Percentiles rank a stretch among this genome's conserved stretches.
Evolutionary conservation across 305 asterid genomes (phyloP).

Genomic region (Galium porrigens): DNA sequence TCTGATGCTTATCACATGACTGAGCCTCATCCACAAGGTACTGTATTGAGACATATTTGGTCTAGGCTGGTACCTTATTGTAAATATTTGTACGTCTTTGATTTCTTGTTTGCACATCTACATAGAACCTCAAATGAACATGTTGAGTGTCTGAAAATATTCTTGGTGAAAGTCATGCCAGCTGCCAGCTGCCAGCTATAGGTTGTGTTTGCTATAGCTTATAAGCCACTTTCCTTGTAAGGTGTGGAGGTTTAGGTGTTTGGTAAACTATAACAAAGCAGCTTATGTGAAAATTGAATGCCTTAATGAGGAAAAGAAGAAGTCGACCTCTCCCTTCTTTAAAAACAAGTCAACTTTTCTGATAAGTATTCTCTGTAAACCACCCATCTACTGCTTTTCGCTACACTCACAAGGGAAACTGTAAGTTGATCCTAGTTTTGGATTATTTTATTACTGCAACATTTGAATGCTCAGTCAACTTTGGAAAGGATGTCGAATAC

Average conservation of each 20-base stretch:
- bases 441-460: neutral
- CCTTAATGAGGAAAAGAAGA: neutral
- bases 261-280: neutral
- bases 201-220: neutral
- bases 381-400: neutral
- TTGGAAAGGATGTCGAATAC: neutral
- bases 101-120: neutral
- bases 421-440: neutral
- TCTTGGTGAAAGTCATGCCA: neutral
- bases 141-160: neutral
- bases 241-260: neutral
- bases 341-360: neutral
- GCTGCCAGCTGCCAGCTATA: neutral
- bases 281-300: neutral
- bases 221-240: neutral
- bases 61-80: neutral
- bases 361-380: neutral
- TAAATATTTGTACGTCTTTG: neutral
- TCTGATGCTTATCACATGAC: slow-evolving; percentile 92
- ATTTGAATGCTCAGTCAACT: slow-evolving; percentile 4
- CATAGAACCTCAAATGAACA: neutral
- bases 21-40: slow-evolving; percentile 92
- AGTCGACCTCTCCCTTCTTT: neutral
- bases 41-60: neutral
- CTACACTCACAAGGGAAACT: neutral